Conservation (phyloP, 768 basidiomycete genomes). For the Leccinum subtestaceum region DNA sequence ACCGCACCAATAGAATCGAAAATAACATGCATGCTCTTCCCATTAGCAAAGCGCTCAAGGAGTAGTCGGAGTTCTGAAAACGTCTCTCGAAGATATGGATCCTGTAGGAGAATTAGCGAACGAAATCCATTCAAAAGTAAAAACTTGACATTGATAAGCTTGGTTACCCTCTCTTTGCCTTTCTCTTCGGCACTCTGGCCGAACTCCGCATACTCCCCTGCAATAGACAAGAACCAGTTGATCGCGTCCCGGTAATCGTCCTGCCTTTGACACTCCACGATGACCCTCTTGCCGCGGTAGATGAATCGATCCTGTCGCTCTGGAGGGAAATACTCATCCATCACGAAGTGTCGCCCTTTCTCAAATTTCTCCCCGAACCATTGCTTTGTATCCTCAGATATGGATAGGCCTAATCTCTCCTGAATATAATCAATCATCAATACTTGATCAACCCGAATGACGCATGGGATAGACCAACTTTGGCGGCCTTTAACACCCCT, state of each 20-base stretch:
- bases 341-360: conserved; percentile 62
- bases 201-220: conserved; percentile 61
- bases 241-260: conserved; percentile 83
- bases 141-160: conserved; percentile 14
- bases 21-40: conserved; percentile 60
- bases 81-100: conserved; percentile 55
- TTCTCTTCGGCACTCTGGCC: conserved; percentile 40
- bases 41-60: conserved; percentile 89
- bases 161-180: conserved; percentile 26
- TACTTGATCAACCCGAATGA: neutral
- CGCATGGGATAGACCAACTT: conserved; percentile 17
- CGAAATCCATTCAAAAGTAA: neutral
- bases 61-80: conserved; percentile 69
- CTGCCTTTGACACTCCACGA: conserved; percentile 91
- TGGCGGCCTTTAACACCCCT: conserved; percentile 26
- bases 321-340: conserved; percentile 85
- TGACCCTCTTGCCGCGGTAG: conserved; percentile 89
- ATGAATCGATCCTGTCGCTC: conserved; percentile 92
- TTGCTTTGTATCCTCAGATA: conserved; percentile 70
- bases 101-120: conserved; percentile 34
- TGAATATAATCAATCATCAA: conserved; percentile 17
- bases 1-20: conserved; percentile 69
- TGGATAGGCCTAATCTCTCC: conserved; percentile 37
- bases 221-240: conserved; percentile 63
- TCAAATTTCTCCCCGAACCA: conserved; percentile 51